Percentiles rank a stretch among this genome's conserved stretches.
phyloP scores from a whole-genome alignment of 169 alveolate genomes.

The Condylostoma magnum region DNA sequence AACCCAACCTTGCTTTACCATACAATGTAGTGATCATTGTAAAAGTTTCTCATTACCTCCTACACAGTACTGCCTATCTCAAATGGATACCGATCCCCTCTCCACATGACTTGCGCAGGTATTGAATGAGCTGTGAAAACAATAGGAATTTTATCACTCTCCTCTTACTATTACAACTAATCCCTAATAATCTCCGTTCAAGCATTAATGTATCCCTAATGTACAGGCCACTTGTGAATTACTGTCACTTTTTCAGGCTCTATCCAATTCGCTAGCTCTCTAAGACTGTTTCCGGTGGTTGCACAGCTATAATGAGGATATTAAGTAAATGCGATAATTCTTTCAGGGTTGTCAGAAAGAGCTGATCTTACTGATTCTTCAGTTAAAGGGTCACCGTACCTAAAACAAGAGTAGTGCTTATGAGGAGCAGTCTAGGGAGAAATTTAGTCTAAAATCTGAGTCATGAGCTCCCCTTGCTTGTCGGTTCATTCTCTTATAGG shows the following conservation, averaged over 20 bases:
- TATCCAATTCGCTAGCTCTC: background rate
- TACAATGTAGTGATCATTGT: background rate
- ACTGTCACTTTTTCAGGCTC: background rate
- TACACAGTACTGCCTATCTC: background rate
- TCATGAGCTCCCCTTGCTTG: background rate
- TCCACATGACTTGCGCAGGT: constrained; percentile 26
- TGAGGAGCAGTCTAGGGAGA: constrained; percentile 10
- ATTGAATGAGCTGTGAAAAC: constrained; percentile 29
- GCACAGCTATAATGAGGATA: constrained; percentile 29
- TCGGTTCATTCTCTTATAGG: constrained; percentile 25
- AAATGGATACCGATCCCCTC: constrained; percentile 28
- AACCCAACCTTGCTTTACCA: constrained; percentile 33
- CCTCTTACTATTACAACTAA: background rate
- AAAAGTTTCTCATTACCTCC: background rate
- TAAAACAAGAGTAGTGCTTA: constrained; percentile 25
- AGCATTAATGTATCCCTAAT: constrained; percentile 1
- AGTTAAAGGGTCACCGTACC: constrained; percentile 11
- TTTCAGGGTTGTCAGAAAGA: background rate
- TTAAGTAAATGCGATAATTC: constrained; percentile 8
- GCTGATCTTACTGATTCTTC: background rate
- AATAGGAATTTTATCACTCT: background rate
- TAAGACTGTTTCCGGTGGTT: constrained; percentile 22
- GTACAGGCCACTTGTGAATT: background rate
- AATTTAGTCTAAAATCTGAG: background rate
- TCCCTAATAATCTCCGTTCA: background rate